Conservation (phyloP, 2,329 filamentous ascomycete genomes). For the Teratosphaeria epicoccoides region DNA sequence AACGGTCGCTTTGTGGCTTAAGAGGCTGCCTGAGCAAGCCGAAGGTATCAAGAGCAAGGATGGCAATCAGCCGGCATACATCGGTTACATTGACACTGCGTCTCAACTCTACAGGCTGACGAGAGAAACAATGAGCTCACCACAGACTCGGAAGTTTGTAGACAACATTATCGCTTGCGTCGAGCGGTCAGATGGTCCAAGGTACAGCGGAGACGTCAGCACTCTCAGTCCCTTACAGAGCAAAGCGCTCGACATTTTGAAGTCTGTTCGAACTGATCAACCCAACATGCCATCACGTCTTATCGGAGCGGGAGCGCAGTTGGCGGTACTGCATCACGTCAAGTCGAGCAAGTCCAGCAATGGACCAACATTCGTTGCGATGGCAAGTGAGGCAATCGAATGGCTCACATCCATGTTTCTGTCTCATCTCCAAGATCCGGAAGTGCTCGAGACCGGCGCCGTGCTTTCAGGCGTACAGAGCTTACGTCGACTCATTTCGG, state of each 20-base stretch:
- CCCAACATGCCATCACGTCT: slow-evolving; percentile 56
- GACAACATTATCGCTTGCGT: slow-evolving; percentile 60
- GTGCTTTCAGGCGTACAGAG: slow-evolving; percentile 55
- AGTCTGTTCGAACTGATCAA: slow-evolving; percentile 56
- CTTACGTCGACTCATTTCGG: slow-evolving; percentile 56
- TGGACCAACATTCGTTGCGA: slow-evolving; percentile 74
- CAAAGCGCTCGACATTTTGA: slow-evolving; percentile 57
- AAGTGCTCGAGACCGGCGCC: slow-evolving; percentile 60
- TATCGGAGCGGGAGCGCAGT: slow-evolving; percentile 57
- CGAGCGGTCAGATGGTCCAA: slow-evolving; percentile 54
- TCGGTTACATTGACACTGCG: slow-evolving; percentile 71
- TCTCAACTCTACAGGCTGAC: slow-evolving; percentile 70
- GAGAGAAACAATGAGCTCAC: slow-evolving; percentile 49
- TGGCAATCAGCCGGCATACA: slow-evolving; percentile 66
- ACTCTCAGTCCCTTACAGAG: slow-evolving; percentile 62
- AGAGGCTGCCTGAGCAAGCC: slow-evolving; percentile 15
- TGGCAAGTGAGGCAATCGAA: slow-evolving; percentile 72
- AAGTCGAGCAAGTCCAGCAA: slow-evolving; percentile 13
- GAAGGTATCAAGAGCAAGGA: slow-evolving; percentile 6
- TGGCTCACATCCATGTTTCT: slow-evolving; percentile 54
- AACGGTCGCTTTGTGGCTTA: slow-evolving; percentile 23
- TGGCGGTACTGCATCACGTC: slow-evolving; percentile 59
- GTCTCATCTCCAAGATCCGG: slow-evolving; percentile 49
- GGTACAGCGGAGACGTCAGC: slow-evolving; percentile 63
- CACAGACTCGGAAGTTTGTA: slow-evolving; percentile 58